Evolutionary conservation across 768 basidiomycete species (phyloP).

Genomic region (Collybiopsis luxurians): DNA sequence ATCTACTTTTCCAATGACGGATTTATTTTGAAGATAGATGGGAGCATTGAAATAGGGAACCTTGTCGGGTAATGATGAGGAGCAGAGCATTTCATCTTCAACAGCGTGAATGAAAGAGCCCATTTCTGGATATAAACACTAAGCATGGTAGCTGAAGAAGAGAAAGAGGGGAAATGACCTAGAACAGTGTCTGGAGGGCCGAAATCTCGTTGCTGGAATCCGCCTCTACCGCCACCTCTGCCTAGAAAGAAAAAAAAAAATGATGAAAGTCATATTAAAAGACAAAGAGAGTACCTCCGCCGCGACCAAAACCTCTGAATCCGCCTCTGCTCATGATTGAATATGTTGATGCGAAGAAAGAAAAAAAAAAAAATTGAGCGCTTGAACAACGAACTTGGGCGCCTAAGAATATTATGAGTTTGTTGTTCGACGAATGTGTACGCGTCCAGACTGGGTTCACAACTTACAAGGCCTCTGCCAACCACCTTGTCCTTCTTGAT

Average conservation of each 20-base stretch:
- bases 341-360: background rate
- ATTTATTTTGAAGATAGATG: constrained; percentile 96
- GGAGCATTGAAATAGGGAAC: constrained; percentile 99
- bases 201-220: constrained; percentile 65
- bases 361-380: constrained; percentile 1
- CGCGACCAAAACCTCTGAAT: constrained; percentile 51
- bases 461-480: constrained; percentile 14
- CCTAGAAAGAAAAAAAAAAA: constrained; percentile 35
- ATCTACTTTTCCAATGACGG: constrained; percentile 94
- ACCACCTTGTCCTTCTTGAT: constrained; percentile 26
- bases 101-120: constrained; percentile 93
- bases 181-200: constrained; percentile 82
- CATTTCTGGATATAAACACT: constrained; percentile 59
- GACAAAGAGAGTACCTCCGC: constrained; percentile 37
- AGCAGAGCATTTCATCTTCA: constrained; percentile 97
- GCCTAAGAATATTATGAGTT: constrained; percentile 31
- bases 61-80: constrained; percentile 79
- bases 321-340: constrained; percentile 50
- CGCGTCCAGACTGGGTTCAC: constrained; percentile 25
- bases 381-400: background rate
- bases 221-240: constrained; percentile 67
- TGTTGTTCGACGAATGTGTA: constrained; percentile 29
- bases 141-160: constrained; percentile 9
- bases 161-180: constrained; percentile 41
- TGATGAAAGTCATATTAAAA: background rate